These are phyloP conservation scores for Torrubiellomyces zombiae DNA, from an alignment of 2,329 filamentous ascomycete genomes.

Conservation along the genomic window DNA sequence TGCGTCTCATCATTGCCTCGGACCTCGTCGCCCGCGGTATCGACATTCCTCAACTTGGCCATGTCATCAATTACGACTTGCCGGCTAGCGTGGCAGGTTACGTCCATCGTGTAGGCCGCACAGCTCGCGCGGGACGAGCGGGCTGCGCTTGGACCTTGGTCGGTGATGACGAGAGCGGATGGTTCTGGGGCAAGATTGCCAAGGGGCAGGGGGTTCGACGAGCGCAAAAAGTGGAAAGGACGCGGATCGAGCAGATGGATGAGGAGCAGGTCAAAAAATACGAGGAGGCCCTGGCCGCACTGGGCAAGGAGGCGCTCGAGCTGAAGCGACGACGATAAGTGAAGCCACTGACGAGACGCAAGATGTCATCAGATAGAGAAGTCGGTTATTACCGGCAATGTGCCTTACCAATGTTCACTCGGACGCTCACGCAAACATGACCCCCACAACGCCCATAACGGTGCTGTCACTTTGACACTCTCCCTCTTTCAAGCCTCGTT, in stretches of 20 bases:
- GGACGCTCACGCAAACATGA: too few relatives aligned
- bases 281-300: conserved; percentile 39
- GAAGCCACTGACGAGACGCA: conserved; percentile 3
- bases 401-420: too few relatives aligned
- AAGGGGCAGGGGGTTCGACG: conserved; percentile 33
- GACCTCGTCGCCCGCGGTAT: conserved; percentile 88
- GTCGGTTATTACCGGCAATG: too few relatives aligned
- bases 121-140: conserved; percentile 59
- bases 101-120: conserved; percentile 82
- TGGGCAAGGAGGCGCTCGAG: conserved; percentile 42
- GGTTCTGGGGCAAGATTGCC: conserved; percentile 82
- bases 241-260: conserved; percentile 28
- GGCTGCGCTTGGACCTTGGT: conserved; percentile 81
- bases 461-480: too few relatives aligned
- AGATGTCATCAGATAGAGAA: too few relatives aligned
- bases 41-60: conserved; percentile 60
- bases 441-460: too few relatives aligned
- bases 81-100: conserved; percentile 69
- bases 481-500: too few relatives aligned
- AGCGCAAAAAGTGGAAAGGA: conserved; percentile 27
- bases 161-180: conserved; percentile 64
- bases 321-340: conserved; percentile 9
- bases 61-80: conserved; percentile 90
- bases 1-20: conserved; percentile 71
- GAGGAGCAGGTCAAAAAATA: conserved; percentile 31